These are phyloP conservation scores for Heliosperma pusillum DNA, from an alignment of 148 eudicot genomes.

Conservation along the genomic window DNA sequence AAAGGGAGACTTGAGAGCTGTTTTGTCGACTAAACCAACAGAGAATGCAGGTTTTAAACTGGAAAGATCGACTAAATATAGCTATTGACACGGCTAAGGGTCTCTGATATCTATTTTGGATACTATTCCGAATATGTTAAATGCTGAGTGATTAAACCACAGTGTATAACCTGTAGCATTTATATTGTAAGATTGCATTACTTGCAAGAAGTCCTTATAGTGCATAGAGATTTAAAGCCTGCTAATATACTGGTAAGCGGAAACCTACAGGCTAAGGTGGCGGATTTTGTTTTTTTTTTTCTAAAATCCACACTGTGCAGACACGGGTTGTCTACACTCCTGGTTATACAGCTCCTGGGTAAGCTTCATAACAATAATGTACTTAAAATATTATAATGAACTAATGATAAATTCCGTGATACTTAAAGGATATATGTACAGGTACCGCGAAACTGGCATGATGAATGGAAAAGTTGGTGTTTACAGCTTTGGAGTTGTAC, in stretches of 20 bases:
- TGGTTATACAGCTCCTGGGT: constrained; percentile 47
- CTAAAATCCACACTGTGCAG: constrained; percentile 26
- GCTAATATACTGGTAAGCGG: constrained; percentile 31
- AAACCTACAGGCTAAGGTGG: constrained; percentile 27
- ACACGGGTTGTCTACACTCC: constrained; percentile 26
- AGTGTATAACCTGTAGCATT: background rate
- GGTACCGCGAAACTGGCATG: too few relatives aligned
- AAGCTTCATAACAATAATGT: too few relatives aligned
- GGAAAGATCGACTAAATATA: constrained; percentile 45
- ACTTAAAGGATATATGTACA: too few relatives aligned
- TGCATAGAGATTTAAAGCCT: constrained; percentile 37
- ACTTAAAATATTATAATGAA: too few relatives aligned
- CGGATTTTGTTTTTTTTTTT: constrained; percentile 44
- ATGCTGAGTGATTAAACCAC: background rate
- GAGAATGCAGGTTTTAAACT: constrained; percentile 24
- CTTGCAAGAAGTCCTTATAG: constrained; percentile 32
- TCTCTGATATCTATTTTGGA: background rate
- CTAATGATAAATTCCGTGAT: too few relatives aligned
- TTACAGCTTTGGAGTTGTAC: too few relatives aligned
- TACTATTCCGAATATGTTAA: background rate
- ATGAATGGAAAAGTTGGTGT: too few relatives aligned
- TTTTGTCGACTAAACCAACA: constrained; percentile 28
- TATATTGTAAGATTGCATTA: constrained; percentile 34
- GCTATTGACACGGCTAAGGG: constrained; percentile 50
- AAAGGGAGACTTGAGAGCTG: constrained; percentile 34